Evolutionary conservation across 495 filamentous ascomycete species (phyloP), one percentile per base, ranked within the genome.

Genomic region (Penicillium paradoxum): DNA sequence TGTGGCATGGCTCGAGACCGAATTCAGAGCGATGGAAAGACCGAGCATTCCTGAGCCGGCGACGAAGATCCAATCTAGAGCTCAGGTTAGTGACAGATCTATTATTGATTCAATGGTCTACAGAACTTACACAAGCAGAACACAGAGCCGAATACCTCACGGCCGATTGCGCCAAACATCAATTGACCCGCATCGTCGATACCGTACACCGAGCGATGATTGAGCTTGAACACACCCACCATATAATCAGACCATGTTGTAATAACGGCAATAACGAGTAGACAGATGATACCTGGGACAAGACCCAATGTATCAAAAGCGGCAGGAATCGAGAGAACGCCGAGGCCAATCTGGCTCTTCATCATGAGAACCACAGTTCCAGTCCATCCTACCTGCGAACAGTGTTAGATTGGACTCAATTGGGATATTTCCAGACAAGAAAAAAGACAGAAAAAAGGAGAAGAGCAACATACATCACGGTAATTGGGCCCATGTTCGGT

Each of bases 231-330:
- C 57, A 85, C 79, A 32, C 83, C 86, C 47, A 91, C 73, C 39
- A 89, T 76, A 50, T 85, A 88, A 62, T 83, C 83, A n/a, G 85
- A 86, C 73, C 89, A 91, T 39, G 84, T 84, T 24, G 87, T 83
- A 14, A 88, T 66, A 8, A 79, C 53, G 3, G 85, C 87, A 19
- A 88, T 55, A 19, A 62, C 58, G 22, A 80, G 53, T 6, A 83
- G 73, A 27, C 79, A 67, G 25, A 88, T 71, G 1, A 77, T 53
- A 0, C 72, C 72, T 0, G 72, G 66, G 6, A 85, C 74, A 66
- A 87, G 75, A 6, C 84, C 84, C 10, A 87, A 66, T 4, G 74
- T 69, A 19, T 84, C 79, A 45, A 86, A 84, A 17, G 78, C 79
- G 2, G 65, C 52, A 0, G 84, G 84, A 19, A 87, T 77, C 21